A percentile compares a stretch with the other conserved stretches of the same genome.
phyloP scores from a whole-genome alignment of 352 stramenopile species.

The Globisporangium alternatum region DNA sequence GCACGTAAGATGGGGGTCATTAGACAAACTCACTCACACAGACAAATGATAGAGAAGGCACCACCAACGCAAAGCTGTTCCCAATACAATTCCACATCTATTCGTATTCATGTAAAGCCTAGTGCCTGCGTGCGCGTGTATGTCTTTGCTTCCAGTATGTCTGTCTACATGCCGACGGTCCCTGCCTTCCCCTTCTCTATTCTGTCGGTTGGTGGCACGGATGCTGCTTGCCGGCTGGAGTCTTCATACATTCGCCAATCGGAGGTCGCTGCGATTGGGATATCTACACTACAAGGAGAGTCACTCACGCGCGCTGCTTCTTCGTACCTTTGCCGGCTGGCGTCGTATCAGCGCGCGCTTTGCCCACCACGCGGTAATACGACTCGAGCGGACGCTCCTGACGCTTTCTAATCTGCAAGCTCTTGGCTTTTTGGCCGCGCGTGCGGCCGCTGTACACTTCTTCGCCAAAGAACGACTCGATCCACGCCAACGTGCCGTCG shows the following conservation, averaged over 20 bases:
- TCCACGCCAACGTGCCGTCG: conserved; percentile 72
- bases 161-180: conserved; percentile 5
- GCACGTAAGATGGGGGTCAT: not conserved
- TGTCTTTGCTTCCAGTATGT: not conserved
- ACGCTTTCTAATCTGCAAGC: conserved; percentile 24
- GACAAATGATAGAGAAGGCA: conserved; percentile 6
- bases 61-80: not conserved
- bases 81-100: conserved; percentile 12
- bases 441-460: conserved; percentile 63
- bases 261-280: not conserved
- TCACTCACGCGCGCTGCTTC: conserved; percentile 12
- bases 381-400: conserved; percentile 68
- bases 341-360: conserved; percentile 33
- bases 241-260: conserved; percentile 3
- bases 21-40: not conserved
- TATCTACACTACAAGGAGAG: not conserved
- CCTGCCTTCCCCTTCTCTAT: not conserved
- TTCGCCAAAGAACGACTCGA: conserved; percentile 68
- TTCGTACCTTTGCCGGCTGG: conserved; percentile 10
- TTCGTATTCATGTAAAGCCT: conserved; percentile 12
- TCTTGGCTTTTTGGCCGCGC: conserved; percentile 55
- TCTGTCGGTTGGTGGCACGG: not conserved
- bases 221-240: not conserved
- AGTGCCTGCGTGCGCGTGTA: not conserved
- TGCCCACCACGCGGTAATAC: conserved; percentile 72